Evolutionary conservation across 176 grass and related monocot genomes (phyloP).

Genomic region (Paspalum vaginatum): DNA sequence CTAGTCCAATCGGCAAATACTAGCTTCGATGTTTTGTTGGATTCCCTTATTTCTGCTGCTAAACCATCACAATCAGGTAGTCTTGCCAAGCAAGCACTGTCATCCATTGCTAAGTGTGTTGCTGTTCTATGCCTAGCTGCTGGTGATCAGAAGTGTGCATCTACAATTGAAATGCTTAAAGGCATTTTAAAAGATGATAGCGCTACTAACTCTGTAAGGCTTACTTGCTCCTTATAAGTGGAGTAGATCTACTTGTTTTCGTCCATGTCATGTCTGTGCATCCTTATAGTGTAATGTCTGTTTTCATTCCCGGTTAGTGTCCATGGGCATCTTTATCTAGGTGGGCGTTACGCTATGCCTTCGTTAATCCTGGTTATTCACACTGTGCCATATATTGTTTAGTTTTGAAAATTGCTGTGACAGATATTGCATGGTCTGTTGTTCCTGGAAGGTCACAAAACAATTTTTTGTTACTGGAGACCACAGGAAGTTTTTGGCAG

Average conservation of each 20-base stretch:
- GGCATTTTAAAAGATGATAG: conserved; percentile 84
- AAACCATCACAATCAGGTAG: conserved; percentile 81
- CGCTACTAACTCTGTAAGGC: conserved; percentile 63
- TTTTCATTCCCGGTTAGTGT: background rate
- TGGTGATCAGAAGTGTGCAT: conserved; percentile 82
- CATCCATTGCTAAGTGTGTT: conserved; percentile 91
- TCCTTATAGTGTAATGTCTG: background rate
- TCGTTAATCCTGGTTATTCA: background rate
- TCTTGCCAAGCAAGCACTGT: conserved; percentile 84
- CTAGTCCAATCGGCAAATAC: conserved; percentile 84
- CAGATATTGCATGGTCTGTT: background rate
- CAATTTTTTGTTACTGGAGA: background rate
- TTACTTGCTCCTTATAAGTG: background rate
- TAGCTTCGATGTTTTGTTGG: conserved; percentile 78
- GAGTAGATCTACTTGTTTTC: background rate
- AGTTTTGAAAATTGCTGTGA: background rate
- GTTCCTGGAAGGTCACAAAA: background rate
- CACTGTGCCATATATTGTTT: background rate
- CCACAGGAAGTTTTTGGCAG: background rate
- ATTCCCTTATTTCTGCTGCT: conserved; percentile 84
- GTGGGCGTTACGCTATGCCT: background rate
- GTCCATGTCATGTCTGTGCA: background rate
- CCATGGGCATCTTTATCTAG: background rate
- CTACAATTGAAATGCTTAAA: conserved; percentile 94
- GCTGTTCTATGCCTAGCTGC: conserved; percentile 91